Evolutionary conservation across 1,284 basidiomycete genomes (phyloP).

Genomic region (Meira nashicola): DNA sequence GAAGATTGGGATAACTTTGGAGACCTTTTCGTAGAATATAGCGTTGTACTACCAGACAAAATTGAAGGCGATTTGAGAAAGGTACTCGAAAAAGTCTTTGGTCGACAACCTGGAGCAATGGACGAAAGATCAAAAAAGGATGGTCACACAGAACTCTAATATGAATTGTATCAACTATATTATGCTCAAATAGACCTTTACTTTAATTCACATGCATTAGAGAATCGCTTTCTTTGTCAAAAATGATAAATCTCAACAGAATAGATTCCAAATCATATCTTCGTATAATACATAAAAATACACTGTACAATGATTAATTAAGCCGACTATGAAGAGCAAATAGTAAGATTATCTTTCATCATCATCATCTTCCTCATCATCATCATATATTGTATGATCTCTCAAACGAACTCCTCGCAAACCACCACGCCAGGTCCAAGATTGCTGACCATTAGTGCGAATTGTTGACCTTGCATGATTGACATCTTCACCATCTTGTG

Average conservation of each 20-base stretch:
- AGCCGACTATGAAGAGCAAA: no score
- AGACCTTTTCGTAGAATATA: constrained; percentile 46
- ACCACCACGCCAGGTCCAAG: constrained; percentile 41
- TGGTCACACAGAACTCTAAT: no score
- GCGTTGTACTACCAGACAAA: constrained; percentile 27
- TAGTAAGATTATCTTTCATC: neutral
- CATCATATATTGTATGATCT: constrained; percentile 16
- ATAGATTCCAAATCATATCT: no score
- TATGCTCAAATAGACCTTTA: no score
- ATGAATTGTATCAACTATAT: no score
- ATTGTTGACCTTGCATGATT: neutral
- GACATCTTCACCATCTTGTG: neutral
- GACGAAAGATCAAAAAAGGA: no score
- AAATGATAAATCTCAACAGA: no score
- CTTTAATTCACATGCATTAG: no score
- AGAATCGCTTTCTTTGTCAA: no score
- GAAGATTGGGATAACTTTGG: constrained; percentile 28
- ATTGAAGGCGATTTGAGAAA: constrained; percentile 29
- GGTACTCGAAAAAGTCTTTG: neutral
- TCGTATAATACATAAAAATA: no score
- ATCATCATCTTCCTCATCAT: neutral
- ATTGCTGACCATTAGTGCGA: constrained; percentile 12
- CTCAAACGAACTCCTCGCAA: constrained; percentile 31
- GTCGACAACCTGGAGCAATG: no score
- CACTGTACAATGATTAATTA: no score